These are phyloP conservation scores for Cudoniella acicularis DNA, from an alignment of 495 filamentous ascomycete species.

Conservation along the genomic window DNA sequence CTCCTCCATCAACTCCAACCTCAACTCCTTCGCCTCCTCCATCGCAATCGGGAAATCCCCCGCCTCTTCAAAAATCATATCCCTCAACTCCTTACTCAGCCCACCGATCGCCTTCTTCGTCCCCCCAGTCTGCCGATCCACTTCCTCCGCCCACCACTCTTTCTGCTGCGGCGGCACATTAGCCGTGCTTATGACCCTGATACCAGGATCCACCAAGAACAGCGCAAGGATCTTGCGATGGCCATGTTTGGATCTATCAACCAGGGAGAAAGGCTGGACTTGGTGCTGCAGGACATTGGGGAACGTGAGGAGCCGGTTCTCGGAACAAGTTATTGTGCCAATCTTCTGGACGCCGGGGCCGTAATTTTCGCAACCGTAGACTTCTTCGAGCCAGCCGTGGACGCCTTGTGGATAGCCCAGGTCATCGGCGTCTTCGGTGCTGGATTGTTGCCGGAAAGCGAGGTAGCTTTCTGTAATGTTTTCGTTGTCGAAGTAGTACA, in stretches of 20 bases:
- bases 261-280: conserved; percentile 45
- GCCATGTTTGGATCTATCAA: conserved; percentile 45
- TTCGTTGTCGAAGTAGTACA: conserved; percentile 59
- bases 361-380: conserved; percentile 6
- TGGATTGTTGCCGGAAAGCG: conserved; percentile 41
- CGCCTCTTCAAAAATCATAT: conserved; percentile 23
- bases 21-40: conserved; percentile 30
- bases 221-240: conserved; percentile 54
- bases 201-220: conserved; percentile 53
- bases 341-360: conserved; percentile 25
- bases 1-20: conserved; percentile 27
- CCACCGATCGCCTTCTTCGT: background rate
- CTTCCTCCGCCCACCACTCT: conserved; percentile 42
- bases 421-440: conserved; percentile 13
- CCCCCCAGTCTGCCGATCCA: conserved; percentile 14
- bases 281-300: conserved; percentile 50
- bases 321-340: conserved; percentile 31
- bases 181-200: conserved; percentile 47
- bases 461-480: conserved; percentile 57
- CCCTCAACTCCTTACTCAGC: conserved; percentile 23
- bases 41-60: conserved; percentile 31
- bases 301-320: conserved; percentile 36
- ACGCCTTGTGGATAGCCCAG: background rate
- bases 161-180: conserved; percentile 51
- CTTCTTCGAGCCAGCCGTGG: conserved; percentile 4